Conservation (phyloP, 345 rosid genomes). For the Jatropha curcas region DNA sequence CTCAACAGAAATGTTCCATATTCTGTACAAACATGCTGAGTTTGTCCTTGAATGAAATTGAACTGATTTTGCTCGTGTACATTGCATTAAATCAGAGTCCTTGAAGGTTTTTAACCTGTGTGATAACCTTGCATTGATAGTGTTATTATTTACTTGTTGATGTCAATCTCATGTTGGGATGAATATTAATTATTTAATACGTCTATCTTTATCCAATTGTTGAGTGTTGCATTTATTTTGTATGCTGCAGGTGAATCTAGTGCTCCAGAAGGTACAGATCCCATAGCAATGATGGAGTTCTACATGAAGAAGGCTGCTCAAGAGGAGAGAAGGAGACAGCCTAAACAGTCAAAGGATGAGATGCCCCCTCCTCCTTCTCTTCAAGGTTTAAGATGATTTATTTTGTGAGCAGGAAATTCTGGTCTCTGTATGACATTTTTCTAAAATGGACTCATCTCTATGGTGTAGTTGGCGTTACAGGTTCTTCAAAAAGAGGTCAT, state of each 20-base stretch:
- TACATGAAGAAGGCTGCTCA: constrained; percentile 97
- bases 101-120: not conserved
- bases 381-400: constrained; percentile 53
- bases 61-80: not conserved
- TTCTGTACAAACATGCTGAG: not conserved
- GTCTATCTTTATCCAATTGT: not conserved
- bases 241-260: constrained; percentile 29
- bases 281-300: constrained; percentile 97
- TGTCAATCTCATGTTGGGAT: not conserved
- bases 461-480: constrained; percentile 27
- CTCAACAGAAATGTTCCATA: too few species aligned
- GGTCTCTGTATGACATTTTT: constrained; percentile 12
- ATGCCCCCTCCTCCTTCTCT: constrained; percentile 98
- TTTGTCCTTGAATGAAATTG: not conserved
- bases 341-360: constrained; percentile 95
- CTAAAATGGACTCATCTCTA: not conserved
- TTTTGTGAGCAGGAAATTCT: not conserved
- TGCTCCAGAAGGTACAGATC: constrained; percentile 54
- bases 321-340: constrained; percentile 90
- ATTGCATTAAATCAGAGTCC: not conserved
- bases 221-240: constrained; percentile 7
- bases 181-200: not conserved
- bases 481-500: constrained; percentile 71
- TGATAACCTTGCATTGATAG: not conserved
- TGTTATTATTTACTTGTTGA: not conserved